phyloP scores from a whole-genome alignment of 169 alveolate species.

The Haemoproteus tartakovskyi region DNA sequence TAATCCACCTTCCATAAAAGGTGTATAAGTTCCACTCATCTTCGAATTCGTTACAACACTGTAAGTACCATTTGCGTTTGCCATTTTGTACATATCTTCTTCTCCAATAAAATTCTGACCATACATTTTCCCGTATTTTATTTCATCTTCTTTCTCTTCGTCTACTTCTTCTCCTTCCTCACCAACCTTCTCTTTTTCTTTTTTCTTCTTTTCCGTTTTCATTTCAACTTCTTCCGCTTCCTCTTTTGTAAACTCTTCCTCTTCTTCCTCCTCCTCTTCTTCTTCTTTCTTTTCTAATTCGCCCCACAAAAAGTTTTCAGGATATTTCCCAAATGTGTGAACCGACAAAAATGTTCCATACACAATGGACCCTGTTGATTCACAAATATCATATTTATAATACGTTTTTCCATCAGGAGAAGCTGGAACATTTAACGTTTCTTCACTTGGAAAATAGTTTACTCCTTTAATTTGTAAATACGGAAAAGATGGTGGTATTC shows the following conservation, averaged over 20 bases:
- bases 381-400: slow-evolving; percentile 82
- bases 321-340: slow-evolving; percentile 60
- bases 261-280: slow-evolving; percentile 45
- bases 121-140: slow-evolving; percentile 5
- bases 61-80: slow-evolving; percentile 26
- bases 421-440: too few species aligned
- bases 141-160: slow-evolving; percentile 3
- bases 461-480: slow-evolving; percentile 95
- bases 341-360: slow-evolving; percentile 69
- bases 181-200: slow-evolving; percentile 11
- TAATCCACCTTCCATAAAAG: slow-evolving; percentile 48
- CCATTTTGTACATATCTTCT: slow-evolving; percentile 31
- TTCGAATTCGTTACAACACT: slow-evolving; percentile 47
- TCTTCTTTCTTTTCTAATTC: slow-evolving; percentile 63
- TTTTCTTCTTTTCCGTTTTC: slow-evolving; percentile 51
- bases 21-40: slow-evolving; percentile 41
- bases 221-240: background rate
- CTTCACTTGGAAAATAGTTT: slow-evolving; percentile 88
- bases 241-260: slow-evolving; percentile 3
- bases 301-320: slow-evolving; percentile 73
- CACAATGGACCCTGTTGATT: slow-evolving; percentile 75
- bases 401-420: too few species aligned
- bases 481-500: slow-evolving; percentile 99
- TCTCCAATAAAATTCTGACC: slow-evolving; percentile 1
- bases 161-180: background rate